Base-by-base conservation (phyloP, 1,284 basidiomycete genomes). In the Leccinum subfulvum region DNA sequence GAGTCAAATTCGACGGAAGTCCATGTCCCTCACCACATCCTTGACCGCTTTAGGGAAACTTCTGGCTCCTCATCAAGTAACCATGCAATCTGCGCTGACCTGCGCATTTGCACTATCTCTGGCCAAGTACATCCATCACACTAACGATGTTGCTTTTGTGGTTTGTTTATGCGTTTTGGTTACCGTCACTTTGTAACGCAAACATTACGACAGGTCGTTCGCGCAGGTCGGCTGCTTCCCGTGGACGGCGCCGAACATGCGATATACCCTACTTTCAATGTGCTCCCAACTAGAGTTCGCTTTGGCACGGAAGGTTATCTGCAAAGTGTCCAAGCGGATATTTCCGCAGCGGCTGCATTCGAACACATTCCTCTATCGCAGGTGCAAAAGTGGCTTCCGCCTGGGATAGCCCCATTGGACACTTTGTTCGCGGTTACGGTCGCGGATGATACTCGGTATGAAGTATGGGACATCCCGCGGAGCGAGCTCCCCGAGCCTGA, bases 381-480 rank as follows among this genome's bases (percentile, higher is more conserved):
- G 26, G 75, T 83, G n/a, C 81, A 83, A 66, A 75, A 70, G 33
- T 83, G 81, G 82, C 62, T 83, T 53, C 71, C 76, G 16, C 78
- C 77, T 16, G 77, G 78, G 16, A 61, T 65, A 13, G 56, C 64
- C 41, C 63, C 82, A 11, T 81, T 83, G 58, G 81, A 83, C 53
- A 70, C 77, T 8, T 62, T 83, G 33, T 82, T 83, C 61, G 83
- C 81, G 8, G 72, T 82, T 16, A 79, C 80, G 10, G 69, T 79
- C 41, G 75, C 79, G 57, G 72, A 77, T 18, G 58, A 68, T 3
- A 65, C 58, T 26, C 55, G 61, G 21, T 64, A 61, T 55, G 56
- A 70, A 51, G 53, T 71, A 18, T 79, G 75, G 73, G 65, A 69
- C 10, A 60, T 78, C 13, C 37, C 73, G 14, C 65, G 74, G 60